Percentiles rank a stretch among this genome's conserved stretches.
Evolutionary conservation across 371 early-diverging fungal genomes (phyloP).

Genomic region (Mortierella polycephala): DNA sequence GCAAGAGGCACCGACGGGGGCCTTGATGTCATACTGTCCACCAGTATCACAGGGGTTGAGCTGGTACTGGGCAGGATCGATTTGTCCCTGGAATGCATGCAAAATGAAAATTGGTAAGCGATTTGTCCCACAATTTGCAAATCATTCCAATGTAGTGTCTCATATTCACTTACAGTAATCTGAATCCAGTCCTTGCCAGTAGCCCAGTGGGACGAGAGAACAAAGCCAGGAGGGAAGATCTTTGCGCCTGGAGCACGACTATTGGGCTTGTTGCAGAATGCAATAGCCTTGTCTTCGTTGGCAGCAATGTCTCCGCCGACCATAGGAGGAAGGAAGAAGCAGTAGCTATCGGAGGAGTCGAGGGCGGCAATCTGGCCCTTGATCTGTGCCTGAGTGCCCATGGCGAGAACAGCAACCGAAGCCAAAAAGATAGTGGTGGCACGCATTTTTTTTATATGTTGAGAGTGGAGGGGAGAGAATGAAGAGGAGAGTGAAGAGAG

Average conservation of each 20-base stretch:
- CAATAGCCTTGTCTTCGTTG: conserved; percentile 63
- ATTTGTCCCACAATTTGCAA: neutral
- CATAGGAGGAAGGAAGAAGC: conserved; percentile 69
- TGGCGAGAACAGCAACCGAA: conserved; percentile 37
- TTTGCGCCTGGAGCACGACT: conserved; percentile 58
- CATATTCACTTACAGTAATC: conserved; percentile 53
- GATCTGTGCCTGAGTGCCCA: conserved; percentile 42
- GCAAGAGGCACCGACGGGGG: conserved; percentile 55
- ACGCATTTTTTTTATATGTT: conserved; percentile 15
- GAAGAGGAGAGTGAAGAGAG: neutral
- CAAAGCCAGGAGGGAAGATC: conserved; percentile 64
- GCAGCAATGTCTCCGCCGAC: conserved; percentile 65
- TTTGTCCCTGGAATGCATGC: conserved; percentile 55
- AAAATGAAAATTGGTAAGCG: neutral
- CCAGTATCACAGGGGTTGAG: conserved; percentile 60
- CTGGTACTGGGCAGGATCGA: conserved; percentile 60
- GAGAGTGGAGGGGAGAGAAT: neutral
- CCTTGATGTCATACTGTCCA: conserved; percentile 50
- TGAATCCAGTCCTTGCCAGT: conserved; percentile 59
- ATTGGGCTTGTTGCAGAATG: conserved; percentile 61
- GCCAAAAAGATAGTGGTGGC: conserved; percentile 38
- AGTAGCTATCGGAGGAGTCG: conserved; percentile 52
- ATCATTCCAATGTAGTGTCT: too few relatives aligned
- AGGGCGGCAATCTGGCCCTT: conserved; percentile 45
- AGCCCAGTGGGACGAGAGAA: conserved; percentile 61